Percentiles rank a stretch among this genome's conserved stretches.
Conservation (phyloP, 2,329 filamentous ascomycete species). For the Apiospora pterosperma region DNA sequence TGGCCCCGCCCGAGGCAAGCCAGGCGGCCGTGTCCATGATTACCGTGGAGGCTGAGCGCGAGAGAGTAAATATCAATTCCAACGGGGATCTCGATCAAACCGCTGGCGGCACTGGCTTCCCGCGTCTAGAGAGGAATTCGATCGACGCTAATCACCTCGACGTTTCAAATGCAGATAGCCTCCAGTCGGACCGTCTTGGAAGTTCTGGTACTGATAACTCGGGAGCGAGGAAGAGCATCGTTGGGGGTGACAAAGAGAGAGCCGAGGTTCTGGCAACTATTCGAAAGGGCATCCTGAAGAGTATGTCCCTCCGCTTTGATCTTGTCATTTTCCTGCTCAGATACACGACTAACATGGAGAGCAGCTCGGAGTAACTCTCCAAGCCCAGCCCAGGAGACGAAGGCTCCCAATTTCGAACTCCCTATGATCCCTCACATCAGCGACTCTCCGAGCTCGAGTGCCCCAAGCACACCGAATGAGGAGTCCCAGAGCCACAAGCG, state of each 20-base stretch:
- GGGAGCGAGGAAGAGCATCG: slow-evolving; percentile 76
- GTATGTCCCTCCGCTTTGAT: slow-evolving; percentile 44
- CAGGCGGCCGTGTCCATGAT: slow-evolving; percentile 91
- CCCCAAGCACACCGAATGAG: slow-evolving; percentile 83
- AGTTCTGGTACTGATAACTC: slow-evolving; percentile 60
- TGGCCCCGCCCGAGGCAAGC: slow-evolving; percentile 61
- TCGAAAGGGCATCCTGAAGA: slow-evolving; percentile 93
- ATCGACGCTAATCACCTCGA: slow-evolving; percentile 58
- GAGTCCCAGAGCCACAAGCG: slow-evolving; percentile 66
- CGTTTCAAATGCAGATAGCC: slow-evolving; percentile 31
- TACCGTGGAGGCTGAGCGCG: slow-evolving; percentile 88
- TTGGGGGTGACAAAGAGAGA: slow-evolving; percentile 85
- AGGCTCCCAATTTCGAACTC: slow-evolving; percentile 51
- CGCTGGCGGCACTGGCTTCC: slow-evolving; percentile 75
- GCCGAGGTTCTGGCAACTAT: slow-evolving; percentile 90
- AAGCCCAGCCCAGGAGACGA: slow-evolving; percentile 59
- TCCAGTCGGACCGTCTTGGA: slow-evolving; percentile 47
- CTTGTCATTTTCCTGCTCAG: background rate
- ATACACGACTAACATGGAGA: slow-evolving; percentile 19
- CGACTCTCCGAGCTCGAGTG: slow-evolving; percentile 81
- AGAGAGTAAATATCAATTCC: slow-evolving; percentile 73
- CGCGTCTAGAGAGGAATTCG: slow-evolving; percentile 79
- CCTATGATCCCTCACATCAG: slow-evolving; percentile 60
- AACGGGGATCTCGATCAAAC: slow-evolving; percentile 60
- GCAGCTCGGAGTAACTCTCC: slow-evolving; percentile 64